Base-by-base conservation (phyloP, 1,284 basidiomycete genomes). In the Fomitiporia mediterranea region DNA sequence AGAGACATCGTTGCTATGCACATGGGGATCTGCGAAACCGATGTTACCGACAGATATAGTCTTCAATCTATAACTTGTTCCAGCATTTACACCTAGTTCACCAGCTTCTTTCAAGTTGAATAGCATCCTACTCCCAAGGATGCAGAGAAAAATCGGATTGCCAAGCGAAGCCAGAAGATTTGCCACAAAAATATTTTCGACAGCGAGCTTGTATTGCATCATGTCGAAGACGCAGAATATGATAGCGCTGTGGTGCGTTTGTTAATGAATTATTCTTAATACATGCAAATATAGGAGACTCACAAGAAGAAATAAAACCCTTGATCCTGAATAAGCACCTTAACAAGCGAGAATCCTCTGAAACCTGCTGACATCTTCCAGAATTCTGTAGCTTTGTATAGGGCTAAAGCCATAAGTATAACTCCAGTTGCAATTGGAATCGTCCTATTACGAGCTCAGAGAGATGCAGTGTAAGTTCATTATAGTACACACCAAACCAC, bases 221-320 rank as follows among this genome's bases (percentile, higher is more conserved):
- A 56, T 56, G 27, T 42, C 34, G 7, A 51, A 28, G 4, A 35
- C n/a, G 19, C 27, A 42, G 47, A 47, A 44, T 2, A 15, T 6
- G 8, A 56, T 51, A n/a, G 37, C 38, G 6, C 55, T 56, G n/a
- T 23, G 40, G n/a, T n/a, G n/a, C n/a, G n/a, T n/a, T n/a, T n/a
- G n/a, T n/a, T 9, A 13, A 11, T 13, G n/a, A 6, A 11, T 25
- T 30, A 15, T 19, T 3, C 8, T 21, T 13, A 17, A 21, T 21
- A 43, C 13, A 3, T 11, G 21, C 21, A 11, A 25, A 43, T 23
- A 9, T 25, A 21, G 42, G 5, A 23, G n/a, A 43, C 42, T n/a
- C 13, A 25, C 42, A 43, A 11, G 13, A 25, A 19, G 27, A 19
- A 43, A 25, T 43, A 43, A 13, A 53, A 21, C 19, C 40, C 6